phyloP scores from a whole-genome alignment of 805 yeast genomes.

The Starmerella stigmatis region DNA sequence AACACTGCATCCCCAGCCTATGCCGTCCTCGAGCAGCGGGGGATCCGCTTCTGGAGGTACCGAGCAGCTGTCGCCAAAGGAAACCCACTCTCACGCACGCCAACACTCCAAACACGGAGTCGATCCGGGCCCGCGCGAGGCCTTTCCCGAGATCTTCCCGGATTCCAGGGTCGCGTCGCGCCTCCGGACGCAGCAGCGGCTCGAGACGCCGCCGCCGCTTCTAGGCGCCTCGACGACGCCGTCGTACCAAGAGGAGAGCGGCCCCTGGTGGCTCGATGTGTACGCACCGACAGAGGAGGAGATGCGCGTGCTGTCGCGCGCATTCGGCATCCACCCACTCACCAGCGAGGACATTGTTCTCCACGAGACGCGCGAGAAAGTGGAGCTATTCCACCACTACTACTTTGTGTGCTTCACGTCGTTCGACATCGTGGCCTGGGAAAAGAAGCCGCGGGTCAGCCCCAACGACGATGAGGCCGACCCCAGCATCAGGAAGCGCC shows the following conservation, averaged over 20 bases:
- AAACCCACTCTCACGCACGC: not conserved
- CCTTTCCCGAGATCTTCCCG: conserved; percentile 14
- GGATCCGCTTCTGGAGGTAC: too few species aligned
- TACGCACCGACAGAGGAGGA: conserved; percentile 89
- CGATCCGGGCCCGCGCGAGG: conserved; percentile 9
- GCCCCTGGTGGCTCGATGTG: conserved; percentile 96
- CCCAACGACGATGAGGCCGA: not conserved
- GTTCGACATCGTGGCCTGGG: conserved; percentile 44
- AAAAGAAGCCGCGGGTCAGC: conserved; percentile 3
- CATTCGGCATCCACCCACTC: conserved; percentile 94
- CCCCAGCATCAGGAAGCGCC: conserved; percentile 4
- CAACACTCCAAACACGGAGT: not conserved
- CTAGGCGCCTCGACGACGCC: conserved; percentile 2
- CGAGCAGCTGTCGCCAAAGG: not conserved
- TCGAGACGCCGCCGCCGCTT: not conserved
- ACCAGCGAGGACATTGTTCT: conserved; percentile 94
- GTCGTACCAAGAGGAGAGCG: conserved; percentile 35
- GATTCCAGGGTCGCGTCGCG: conserved; percentile 1
- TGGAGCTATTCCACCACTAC: conserved; percentile 78
- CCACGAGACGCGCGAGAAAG: conserved; percentile 96
- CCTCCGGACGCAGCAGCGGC: conserved; percentile 1
- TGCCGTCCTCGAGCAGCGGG: too few species aligned
- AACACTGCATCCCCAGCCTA: too few species aligned
- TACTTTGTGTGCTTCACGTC: conserved; percentile 77
- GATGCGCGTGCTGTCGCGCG: conserved; percentile 82